phyloP scores from a whole-genome alignment of 805 yeast species.

The Metschnikowia cerradonensis region DNA sequence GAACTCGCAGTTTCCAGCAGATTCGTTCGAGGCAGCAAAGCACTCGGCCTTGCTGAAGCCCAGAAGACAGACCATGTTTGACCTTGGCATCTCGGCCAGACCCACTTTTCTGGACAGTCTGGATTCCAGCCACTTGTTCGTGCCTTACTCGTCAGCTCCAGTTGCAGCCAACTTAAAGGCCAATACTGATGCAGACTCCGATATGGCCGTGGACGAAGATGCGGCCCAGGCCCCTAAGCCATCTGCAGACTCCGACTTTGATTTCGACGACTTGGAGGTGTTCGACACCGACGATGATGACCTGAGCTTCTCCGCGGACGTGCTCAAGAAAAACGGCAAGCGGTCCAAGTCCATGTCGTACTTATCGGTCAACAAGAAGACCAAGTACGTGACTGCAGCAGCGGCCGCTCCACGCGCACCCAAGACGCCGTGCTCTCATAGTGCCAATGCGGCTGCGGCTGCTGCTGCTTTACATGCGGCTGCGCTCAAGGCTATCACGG shows the following conservation, averaged over 20 bases:
- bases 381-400: constrained; percentile 59
- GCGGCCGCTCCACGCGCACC: constrained; percentile 81
- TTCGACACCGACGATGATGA: constrained; percentile 44
- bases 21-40: constrained; percentile 35
- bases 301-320: constrained; percentile 34
- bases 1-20: constrained; percentile 12
- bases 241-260: constrained; percentile 37
- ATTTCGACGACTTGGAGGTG: constrained; percentile 47
- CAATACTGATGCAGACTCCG: background rate
- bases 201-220: constrained; percentile 1
- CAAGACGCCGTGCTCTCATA: constrained; percentile 51
- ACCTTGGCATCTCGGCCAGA: constrained; percentile 40
- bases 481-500: constrained; percentile 47
- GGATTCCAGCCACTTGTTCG: constrained; percentile 44
- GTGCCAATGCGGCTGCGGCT: constrained; percentile 66
- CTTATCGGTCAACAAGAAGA: constrained; percentile 46
- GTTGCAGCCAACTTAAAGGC: constrained; percentile 62
- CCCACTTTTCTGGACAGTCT: constrained; percentile 42
- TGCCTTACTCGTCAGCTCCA: constrained; percentile 74
- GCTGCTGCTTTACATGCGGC: constrained; percentile 73
- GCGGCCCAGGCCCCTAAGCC: constrained; percentile 4
- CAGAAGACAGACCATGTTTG: constrained; percentile 52
- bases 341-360: constrained; percentile 66
- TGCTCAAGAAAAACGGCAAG: constrained; percentile 45
- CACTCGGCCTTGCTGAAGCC: constrained; percentile 34